These are phyloP conservation scores for Heliosperma pusillum DNA, from an alignment of 148 eudicot genomes.

Conservation along the genomic window DNA sequence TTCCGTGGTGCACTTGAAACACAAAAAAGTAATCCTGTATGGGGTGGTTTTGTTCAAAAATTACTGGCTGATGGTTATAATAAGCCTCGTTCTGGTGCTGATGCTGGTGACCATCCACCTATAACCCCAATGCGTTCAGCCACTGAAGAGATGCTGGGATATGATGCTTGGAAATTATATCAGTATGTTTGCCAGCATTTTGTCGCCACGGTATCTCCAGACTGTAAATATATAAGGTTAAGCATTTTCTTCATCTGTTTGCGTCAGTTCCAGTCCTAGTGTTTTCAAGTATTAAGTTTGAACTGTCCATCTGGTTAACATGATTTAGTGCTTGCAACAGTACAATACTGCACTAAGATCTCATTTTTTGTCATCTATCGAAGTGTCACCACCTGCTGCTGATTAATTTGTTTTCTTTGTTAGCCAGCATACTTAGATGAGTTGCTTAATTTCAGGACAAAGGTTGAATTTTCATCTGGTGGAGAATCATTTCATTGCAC, in stretches of 20 bases:
- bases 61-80: conserved; percentile 56
- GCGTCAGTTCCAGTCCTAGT: not conserved
- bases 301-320: not conserved
- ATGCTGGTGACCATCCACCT: conserved; percentile 96
- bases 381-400: not conserved
- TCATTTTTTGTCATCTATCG: not conserved
- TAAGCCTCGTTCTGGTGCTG: conserved; percentile 79
- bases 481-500: conserved; percentile 76
- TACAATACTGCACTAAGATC: not conserved
- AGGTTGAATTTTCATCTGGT: conserved; percentile 67
- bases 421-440: conserved; percentile 8
- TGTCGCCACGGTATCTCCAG: conserved; percentile 73
- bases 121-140: conserved; percentile 90
- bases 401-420: conserved; percentile 8
- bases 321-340: not conserved
- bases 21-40: conserved; percentile 47
- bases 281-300: not conserved
- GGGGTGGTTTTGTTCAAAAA: conserved; percentile 58
- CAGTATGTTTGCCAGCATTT: conserved; percentile 94
- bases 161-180: conserved; percentile 87
- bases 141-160: conserved; percentile 71
- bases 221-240: conserved; percentile 79
- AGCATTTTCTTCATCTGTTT: not conserved
- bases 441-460: conserved; percentile 47
- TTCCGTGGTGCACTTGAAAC: conserved; percentile 66